phyloP scores from a whole-genome alignment of 192 early-diverging fungal species.

The Bifiguratus adelaidae region DNA sequence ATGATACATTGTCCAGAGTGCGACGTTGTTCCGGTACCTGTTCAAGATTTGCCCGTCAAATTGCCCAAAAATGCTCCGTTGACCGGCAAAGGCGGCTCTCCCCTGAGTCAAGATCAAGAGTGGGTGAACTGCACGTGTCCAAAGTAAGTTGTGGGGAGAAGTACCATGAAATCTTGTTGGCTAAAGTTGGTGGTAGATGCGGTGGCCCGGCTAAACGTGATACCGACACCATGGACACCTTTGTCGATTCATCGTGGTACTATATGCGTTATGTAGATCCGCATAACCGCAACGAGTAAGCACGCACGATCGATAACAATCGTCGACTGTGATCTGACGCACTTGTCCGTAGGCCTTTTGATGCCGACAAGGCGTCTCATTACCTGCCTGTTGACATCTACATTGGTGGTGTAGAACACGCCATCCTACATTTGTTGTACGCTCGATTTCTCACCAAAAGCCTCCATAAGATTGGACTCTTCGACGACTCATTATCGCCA shows the following conservation, averaged over 20 bases:
- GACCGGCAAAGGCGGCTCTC: constrained; percentile 57
- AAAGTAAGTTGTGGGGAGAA: constrained; percentile 25
- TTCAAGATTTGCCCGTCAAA: constrained; percentile 62
- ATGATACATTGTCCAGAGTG: constrained; percentile 81
- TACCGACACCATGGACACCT: constrained; percentile 95
- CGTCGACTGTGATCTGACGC: background rate
- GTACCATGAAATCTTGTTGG: background rate
- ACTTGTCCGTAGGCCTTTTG: constrained; percentile 31
- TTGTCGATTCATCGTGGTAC: constrained; percentile 97
- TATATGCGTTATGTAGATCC: constrained; percentile 81
- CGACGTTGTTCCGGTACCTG: constrained; percentile 78
- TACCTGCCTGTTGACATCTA: constrained; percentile 84
- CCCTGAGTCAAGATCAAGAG: constrained; percentile 43
- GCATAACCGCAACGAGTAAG: constrained; percentile 41
- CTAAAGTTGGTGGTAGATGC: constrained; percentile 37
- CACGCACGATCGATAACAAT: background rate
- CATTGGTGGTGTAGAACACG: constrained; percentile 91
- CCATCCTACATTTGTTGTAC: constrained; percentile 90
- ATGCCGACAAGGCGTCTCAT: constrained; percentile 29
- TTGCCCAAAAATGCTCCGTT: constrained; percentile 52
- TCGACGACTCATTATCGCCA: constrained; percentile 25
- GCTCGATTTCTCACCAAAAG: constrained; percentile 87
- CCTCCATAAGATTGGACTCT: constrained; percentile 47
- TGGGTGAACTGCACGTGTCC: constrained; percentile 76
- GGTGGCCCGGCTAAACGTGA: constrained; percentile 63